Evolutionary conservation across 257 asterid genomes (phyloP).

Genomic region (Solanum pennellii): DNA sequence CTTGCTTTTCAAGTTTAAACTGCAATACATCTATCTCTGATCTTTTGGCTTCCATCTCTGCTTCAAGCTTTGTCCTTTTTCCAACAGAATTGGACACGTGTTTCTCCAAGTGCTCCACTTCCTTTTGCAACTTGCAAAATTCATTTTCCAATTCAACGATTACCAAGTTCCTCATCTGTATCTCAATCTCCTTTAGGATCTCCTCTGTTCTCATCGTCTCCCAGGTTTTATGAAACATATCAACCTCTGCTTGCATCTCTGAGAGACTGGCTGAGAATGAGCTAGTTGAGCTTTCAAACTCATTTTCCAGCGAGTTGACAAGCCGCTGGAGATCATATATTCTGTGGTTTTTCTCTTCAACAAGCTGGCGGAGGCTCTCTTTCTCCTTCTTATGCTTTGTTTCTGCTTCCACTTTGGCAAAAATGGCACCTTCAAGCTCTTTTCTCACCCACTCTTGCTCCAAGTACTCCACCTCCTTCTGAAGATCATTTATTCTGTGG

Average conservation of each 20-base stretch:
- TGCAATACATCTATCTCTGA: constrained; percentile 13
- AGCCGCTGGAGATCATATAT: constrained; percentile 59
- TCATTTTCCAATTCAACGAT: constrained; percentile 35
- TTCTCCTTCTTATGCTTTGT: constrained; percentile 18
- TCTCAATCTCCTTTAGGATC: constrained; percentile 19
- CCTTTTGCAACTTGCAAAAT: constrained; percentile 8
- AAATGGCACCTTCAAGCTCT: constrained; percentile 26
- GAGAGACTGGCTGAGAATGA: constrained; percentile 44
- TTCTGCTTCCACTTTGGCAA: constrained; percentile 25
- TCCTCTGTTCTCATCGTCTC: constrained; percentile 37
- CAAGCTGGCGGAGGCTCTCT: constrained; percentile 44
- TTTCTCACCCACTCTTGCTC: constrained; percentile 22
- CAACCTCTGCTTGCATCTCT: constrained; percentile 52
- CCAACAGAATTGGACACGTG: neutral
- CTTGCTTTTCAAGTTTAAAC: neutral
- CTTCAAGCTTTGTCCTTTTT: constrained; percentile 12
- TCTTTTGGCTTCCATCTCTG: constrained; percentile 14
- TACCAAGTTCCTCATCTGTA: constrained; percentile 34
- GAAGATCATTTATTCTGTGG: constrained; percentile 27
- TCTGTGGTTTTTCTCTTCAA: constrained; percentile 59
- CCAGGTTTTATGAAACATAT: constrained; percentile 38
- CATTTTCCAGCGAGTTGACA: constrained; percentile 59
- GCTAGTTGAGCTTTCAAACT: constrained; percentile 50
- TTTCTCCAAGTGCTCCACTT: constrained; percentile 18
- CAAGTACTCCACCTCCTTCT: constrained; percentile 6